These are phyloP conservation scores for Nakazawaea wyomingensis DNA, from an alignment of 805 yeast species.

Conservation along the genomic window DNA sequence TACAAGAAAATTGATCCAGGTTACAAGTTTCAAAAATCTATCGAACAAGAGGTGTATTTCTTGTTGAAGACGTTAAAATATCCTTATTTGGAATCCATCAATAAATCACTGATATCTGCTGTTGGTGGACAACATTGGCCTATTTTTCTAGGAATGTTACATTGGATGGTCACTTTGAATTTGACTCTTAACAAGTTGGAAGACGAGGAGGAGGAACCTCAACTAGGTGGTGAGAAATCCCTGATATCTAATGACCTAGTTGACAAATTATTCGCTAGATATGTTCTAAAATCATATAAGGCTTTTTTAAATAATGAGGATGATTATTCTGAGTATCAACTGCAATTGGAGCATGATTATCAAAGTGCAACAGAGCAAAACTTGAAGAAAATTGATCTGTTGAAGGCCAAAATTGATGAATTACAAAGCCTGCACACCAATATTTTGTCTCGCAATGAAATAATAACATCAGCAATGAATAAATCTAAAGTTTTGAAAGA, in stretches of 20 bases:
- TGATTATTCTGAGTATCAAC: slow-evolving; percentile 45
- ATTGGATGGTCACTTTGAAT: slow-evolving; percentile 70
- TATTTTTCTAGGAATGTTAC: slow-evolving; percentile 70
- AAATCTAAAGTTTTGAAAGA: slow-evolving; percentile 60
- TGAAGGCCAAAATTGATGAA: slow-evolving; percentile 35
- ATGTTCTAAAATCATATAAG: slow-evolving; percentile 61
- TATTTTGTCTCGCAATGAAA: slow-evolving; percentile 38
- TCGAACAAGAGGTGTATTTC: slow-evolving; percentile 71
- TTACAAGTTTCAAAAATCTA: slow-evolving; percentile 57
- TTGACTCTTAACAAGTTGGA: slow-evolving; percentile 36
- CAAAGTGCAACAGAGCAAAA: slow-evolving; percentile 45
- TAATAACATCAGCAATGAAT: slow-evolving; percentile 46
- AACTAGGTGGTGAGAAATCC: slow-evolving; percentile 13
- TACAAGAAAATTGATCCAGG: slow-evolving; percentile 77
- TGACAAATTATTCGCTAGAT: slow-evolving; percentile 45
- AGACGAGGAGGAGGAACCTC: slow-evolving; percentile 16
- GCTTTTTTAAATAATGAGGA: slow-evolving; percentile 62
- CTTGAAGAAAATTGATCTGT: slow-evolving; percentile 36
- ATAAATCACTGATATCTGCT: slow-evolving; percentile 81
- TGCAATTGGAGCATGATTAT: slow-evolving; percentile 54
- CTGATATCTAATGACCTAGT: slow-evolving; percentile 13
- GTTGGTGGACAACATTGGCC: slow-evolving; percentile 93
- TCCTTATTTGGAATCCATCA: slow-evolving; percentile 76
- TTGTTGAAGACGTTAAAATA: slow-evolving; percentile 62
- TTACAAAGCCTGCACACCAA: slow-evolving; percentile 35